A percentile compares a stretch with the other conserved stretches of the same genome.
phyloP scores from a whole-genome alignment of 371 early-diverging fungal genomes.

The Furculomyces boomerangus region DNA sequence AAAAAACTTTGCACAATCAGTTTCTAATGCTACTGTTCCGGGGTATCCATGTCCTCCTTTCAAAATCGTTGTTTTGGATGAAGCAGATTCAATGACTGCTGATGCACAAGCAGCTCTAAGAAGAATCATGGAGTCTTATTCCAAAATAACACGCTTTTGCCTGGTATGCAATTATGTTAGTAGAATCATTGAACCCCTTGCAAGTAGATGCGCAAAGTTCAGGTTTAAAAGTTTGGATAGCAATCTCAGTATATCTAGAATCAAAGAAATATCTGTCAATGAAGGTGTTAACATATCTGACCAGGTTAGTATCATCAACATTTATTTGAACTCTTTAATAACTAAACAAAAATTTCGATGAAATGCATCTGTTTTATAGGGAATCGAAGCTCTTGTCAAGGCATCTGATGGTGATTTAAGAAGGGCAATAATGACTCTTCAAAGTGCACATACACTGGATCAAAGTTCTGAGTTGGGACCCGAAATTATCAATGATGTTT shows the following conservation, averaged over 20 bases:
- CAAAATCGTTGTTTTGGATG: constrained; percentile 98
- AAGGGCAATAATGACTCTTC: constrained; percentile 78
- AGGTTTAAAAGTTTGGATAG: constrained; percentile 65
- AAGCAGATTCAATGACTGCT: constrained; percentile 97
- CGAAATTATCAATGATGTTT: constrained; percentile 51
- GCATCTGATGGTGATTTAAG: constrained; percentile 82
- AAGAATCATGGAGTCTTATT: constrained; percentile 97
- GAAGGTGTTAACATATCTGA: constrained; percentile 42
- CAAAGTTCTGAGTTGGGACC: constrained; percentile 29
- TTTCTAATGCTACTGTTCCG: constrained; percentile 32
- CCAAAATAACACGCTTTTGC: constrained; percentile 91
- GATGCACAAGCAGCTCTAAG: constrained; percentile 98
- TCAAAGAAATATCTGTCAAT: constrained; percentile 39
- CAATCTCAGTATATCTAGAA: constrained; percentile 20
- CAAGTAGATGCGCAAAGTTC: constrained; percentile 92
- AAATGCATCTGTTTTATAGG: too few relatives aligned
- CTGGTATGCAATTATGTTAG: constrained; percentile 94
- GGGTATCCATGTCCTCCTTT: constrained; percentile 19
- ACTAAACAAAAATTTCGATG: too few relatives aligned
- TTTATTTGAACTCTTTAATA: background rate
- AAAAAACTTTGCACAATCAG: constrained; percentile 84
- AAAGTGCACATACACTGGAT: constrained; percentile 58
- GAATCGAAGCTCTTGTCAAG: constrained; percentile 49
- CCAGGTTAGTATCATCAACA: constrained; percentile 25
- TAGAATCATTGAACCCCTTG: constrained; percentile 87